These are phyloP conservation scores for Ustilago curta DNA, from an alignment of 1,284 basidiomycete species.

Conservation along the genomic window DNA sequence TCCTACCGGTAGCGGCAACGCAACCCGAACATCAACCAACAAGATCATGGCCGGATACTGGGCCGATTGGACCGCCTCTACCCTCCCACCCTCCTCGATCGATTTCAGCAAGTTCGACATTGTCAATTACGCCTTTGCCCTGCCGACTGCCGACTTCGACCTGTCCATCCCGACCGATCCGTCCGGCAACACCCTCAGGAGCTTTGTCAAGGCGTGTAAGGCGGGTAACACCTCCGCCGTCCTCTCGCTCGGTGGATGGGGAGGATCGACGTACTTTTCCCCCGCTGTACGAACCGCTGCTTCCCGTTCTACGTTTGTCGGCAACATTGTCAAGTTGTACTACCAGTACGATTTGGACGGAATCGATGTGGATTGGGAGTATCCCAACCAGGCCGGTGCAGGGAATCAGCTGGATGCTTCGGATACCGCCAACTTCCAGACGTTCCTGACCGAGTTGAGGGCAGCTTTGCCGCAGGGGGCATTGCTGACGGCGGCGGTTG, in stretches of 20 bases:
- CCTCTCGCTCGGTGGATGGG: slow-evolving; percentile 61
- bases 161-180: slow-evolving; percentile 44
- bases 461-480: slow-evolving; percentile 71
- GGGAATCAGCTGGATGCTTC: slow-evolving; percentile 61
- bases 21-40: slow-evolving; percentile 19
- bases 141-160: slow-evolving; percentile 43
- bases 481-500: slow-evolving; percentile 57
- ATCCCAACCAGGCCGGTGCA: slow-evolving; percentile 18
- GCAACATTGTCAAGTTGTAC: slow-evolving; percentile 69
- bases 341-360: slow-evolving; percentile 73
- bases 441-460: slow-evolving; percentile 66
- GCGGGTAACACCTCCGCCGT: slow-evolving; percentile 44
- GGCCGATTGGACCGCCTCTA: slow-evolving; percentile 51
- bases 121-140: slow-evolving; percentile 61
- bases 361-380: slow-evolving; percentile 76
- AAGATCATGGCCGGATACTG: slow-evolving; percentile 58
- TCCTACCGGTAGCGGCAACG: background rate
- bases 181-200: slow-evolving; percentile 24
- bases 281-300: slow-evolving; percentile 43
- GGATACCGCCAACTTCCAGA: slow-evolving; percentile 60
- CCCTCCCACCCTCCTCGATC: slow-evolving; percentile 46
- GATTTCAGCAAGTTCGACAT: slow-evolving; percentile 59
- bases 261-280: slow-evolving; percentile 52
- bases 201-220: slow-evolving; percentile 52
- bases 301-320: slow-evolving; percentile 41